phyloP scores from a whole-genome alignment of 306 rosid species.

The Sophora flavescens region DNA sequence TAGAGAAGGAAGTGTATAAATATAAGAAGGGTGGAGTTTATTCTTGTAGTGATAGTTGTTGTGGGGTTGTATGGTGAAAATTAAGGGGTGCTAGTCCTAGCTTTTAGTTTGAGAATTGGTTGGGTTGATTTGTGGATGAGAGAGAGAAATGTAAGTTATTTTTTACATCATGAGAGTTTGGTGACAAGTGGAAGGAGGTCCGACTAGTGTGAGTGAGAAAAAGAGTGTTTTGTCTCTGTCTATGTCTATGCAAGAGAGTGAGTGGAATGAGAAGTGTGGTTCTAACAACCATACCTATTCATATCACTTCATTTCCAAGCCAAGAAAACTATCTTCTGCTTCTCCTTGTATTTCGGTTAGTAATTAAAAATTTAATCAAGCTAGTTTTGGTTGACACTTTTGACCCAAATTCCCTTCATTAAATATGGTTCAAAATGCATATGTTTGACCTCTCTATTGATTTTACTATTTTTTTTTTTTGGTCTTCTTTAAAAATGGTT shows the following conservation, averaged over 20 bases:
- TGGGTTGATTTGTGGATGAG: constrained; percentile 61
- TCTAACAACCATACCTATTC: constrained; percentile 76
- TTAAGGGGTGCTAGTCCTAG: constrained; percentile 65
- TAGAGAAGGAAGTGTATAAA: constrained; percentile 32
- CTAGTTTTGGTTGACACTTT: constrained; percentile 15
- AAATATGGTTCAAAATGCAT: neutral
- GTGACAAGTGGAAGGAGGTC: constrained; percentile 80
- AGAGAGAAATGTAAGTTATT: constrained; percentile 50
- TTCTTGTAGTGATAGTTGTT: constrained; percentile 65
- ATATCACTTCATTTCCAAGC: constrained; percentile 71
- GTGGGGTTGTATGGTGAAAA: constrained; percentile 61
- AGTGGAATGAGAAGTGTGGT: constrained; percentile 58
- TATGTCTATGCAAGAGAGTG: constrained; percentile 36
- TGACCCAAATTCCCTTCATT: constrained; percentile 18
- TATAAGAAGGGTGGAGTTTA: constrained; percentile 47
- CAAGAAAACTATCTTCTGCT: constrained; percentile 64
- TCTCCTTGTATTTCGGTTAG: constrained; percentile 72
- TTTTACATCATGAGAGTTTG: constrained; percentile 49
- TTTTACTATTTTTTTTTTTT: neutral
- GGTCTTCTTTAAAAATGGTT: neutral
- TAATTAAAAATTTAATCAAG: constrained; percentile 16
- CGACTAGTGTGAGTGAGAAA: constrained; percentile 40
- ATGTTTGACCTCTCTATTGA: neutral
- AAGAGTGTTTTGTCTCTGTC: neutral
- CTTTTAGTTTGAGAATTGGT: constrained; percentile 79